phyloP scores from a whole-genome alignment of 2,329 filamentous ascomycete genomes.

The Macrophomina pseudophaseolina region DNA sequence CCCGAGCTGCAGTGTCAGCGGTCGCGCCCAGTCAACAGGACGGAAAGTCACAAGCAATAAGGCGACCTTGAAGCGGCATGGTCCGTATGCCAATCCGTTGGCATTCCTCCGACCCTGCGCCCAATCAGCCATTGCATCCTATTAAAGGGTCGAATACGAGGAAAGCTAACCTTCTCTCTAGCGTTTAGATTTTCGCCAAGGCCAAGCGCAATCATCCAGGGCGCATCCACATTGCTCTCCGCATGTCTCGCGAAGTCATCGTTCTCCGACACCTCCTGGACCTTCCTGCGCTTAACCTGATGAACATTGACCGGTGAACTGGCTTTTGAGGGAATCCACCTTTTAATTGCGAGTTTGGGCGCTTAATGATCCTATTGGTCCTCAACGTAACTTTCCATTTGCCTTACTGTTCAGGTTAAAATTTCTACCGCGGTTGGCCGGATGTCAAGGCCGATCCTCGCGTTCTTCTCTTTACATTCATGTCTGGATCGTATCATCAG shows the following conservation, averaged over 20 bases:
- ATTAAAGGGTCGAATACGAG: not conserved
- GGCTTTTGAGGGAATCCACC: too few relatives aligned
- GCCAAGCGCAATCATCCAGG: not conserved
- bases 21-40: not conserved
- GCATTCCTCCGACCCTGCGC: not conserved
- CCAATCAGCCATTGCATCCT: not conserved
- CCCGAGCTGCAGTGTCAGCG: not conserved
- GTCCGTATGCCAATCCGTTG: conserved; percentile 7
- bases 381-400: not conserved
- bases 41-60: not conserved
- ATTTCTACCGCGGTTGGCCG: not conserved
- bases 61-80: not conserved
- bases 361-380: not conserved
- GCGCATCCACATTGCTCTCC: not conserved
- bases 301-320: too few relatives aligned
- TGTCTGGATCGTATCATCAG: not conserved
- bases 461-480: not conserved
- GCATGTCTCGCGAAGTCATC: not conserved
- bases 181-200: conserved; percentile 15
- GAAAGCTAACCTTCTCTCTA: conserved; percentile 2
- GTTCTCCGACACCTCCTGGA: not conserved
- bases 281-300: not conserved
- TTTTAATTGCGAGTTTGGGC: too few relatives aligned
- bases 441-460: not conserved
- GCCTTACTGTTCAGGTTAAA: not conserved